phyloP scores from a whole-genome alignment of 257 asterid species.

The Echites panduratus region DNA sequence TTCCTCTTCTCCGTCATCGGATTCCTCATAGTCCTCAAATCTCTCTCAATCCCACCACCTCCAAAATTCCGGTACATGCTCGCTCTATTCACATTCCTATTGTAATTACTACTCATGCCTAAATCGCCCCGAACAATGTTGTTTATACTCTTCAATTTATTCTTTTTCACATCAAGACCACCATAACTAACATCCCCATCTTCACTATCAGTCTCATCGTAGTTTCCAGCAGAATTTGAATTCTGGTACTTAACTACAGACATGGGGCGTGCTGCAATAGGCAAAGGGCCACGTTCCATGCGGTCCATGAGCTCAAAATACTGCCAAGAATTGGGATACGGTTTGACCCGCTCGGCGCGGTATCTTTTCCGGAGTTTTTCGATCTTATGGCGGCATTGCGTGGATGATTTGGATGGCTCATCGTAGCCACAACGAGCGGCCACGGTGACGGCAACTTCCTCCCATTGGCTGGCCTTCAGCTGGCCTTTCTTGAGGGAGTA shows the following conservation, averaged over 20 bases:
- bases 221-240: slow-evolving; percentile 14
- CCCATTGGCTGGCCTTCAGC: slow-evolving; percentile 88
- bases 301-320: slow-evolving; percentile 76
- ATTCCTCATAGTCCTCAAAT: slow-evolving; percentile 27
- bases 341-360: slow-evolving; percentile 62
- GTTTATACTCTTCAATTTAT: slow-evolving; percentile 51
- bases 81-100: slow-evolving; percentile 6
- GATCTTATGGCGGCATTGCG: slow-evolving; percentile 95
- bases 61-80: slow-evolving; percentile 4
- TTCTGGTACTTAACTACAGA: slow-evolving; percentile 35
- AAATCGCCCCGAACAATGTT: slow-evolving; percentile 33
- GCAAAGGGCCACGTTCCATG: slow-evolving; percentile 84
- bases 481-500: slow-evolving; percentile 79
- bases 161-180: slow-evolving; percentile 24
- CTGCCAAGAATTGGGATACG: slow-evolving; percentile 73
- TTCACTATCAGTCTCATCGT: slow-evolving; percentile 36
- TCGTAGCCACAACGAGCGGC: slow-evolving; percentile 81
- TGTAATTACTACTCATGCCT: slow-evolving; percentile 12
- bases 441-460: slow-evolving; percentile 60
- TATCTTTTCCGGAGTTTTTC: slow-evolving; percentile 88
- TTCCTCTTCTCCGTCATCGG: slow-evolving; percentile 34
- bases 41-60: slow-evolving; percentile 15
- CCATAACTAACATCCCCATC: slow-evolving; percentile 33
- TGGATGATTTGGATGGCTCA: slow-evolving; percentile 69
- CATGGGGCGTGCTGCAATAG: slow-evolving; percentile 51